Evolutionary conservation across 2,329 filamentous ascomycete genomes (phyloP), one percentile per base, ranked within the genome.

Genomic region (Shiraia bambusicola): DNA sequence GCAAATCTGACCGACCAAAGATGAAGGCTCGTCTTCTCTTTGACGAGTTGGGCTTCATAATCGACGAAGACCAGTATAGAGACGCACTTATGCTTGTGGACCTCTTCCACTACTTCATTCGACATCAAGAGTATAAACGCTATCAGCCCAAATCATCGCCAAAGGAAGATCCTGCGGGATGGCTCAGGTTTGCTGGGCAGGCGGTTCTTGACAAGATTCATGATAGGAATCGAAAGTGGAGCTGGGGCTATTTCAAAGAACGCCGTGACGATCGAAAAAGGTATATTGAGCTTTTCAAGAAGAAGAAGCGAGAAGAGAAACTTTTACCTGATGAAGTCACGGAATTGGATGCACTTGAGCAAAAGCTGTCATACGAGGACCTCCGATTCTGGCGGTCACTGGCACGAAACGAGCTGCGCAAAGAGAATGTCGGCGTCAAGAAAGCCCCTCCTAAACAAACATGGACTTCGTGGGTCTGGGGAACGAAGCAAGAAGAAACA

Each of bases 11-110:
- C 42, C 77, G 81, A 12, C 88, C 93, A 2, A 93, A 92, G 61
- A 84, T 93, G 73, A 97, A 96, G 69, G 88, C 91, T 19, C 87
- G 87, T 28, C 72, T 98, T 13, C 73, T 97, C 2, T 99, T 99
- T 58, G 92, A 99, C 62, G 94, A 99, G 63, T 91, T 99, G 44
- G 93, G 94, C 36, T 85, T 99, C 50, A 88, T 97, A n/a, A 79
- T 99, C 24, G 94, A 99, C 56, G 92, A 98, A 53, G 83, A 96
- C 53, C 93, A 99, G 66, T 99, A 99, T 65, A 87, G 94, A 22
- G 93, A 99, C 71, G 89, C 86, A 4, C 73, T 99, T 44, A 98
- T 98, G 93, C 87, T 99, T 75, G 87, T 97, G 2, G 93, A 99
- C 65, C 76, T 97, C 2, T 98, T 99, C 74, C 93, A 98, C 69